Evolutionary conservation across 495 filamentous ascomycete genomes (phyloP).

Genomic region (Emericellopsis terricola): DNA sequence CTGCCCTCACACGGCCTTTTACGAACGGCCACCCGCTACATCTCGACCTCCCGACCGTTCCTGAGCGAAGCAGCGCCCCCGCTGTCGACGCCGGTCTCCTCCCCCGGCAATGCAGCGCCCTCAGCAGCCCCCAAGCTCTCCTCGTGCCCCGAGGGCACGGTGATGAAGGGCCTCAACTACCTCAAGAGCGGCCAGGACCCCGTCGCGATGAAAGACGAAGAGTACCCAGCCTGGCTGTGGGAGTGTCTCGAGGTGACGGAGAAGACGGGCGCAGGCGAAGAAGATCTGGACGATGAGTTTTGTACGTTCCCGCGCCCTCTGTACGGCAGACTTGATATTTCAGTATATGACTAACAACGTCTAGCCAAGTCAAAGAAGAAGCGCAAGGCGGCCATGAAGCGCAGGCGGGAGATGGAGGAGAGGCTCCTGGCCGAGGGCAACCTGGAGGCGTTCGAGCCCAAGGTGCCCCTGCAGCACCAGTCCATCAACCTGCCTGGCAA

Average conservation of each 20-base stretch:
- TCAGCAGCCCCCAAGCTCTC: slow-evolving; percentile 14
- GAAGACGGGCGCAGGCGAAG: slow-evolving; percentile 17
- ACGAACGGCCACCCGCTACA: slow-evolving; percentile 4
- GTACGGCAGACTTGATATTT: not conserved
- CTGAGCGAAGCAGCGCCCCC: slow-evolving; percentile 4
- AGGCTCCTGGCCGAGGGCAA: slow-evolving; percentile 45
- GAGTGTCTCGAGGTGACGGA: slow-evolving; percentile 41
- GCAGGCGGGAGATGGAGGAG: slow-evolving; percentile 42
- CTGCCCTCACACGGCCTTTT: too few species aligned
- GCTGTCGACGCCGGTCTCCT: slow-evolving; percentile 14
- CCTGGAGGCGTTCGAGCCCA: slow-evolving; percentile 43
- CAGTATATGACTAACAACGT: not conserved
- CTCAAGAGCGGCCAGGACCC: slow-evolving; percentile 54
- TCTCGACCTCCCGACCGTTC: slow-evolving; percentile 1
- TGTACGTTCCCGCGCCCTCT: slow-evolving; percentile 35
- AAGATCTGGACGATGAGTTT: slow-evolving; percentile 42
- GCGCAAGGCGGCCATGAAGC: slow-evolving; percentile 46
- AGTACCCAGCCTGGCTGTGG: slow-evolving; percentile 93
- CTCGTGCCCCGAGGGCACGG: slow-evolving; percentile 49
- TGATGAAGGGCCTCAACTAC: slow-evolving; percentile 69
- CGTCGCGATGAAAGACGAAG: slow-evolving; percentile 59
- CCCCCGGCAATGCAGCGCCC: slow-evolving; percentile 8
- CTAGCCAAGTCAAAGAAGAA: slow-evolving; percentile 68
- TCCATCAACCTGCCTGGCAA: slow-evolving; percentile 59
- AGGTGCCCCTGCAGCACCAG: slow-evolving; percentile 72